Evolutionary conservation across 768 basidiomycete species (phyloP).

Genomic region (Dacryopinax spathularia): DNA sequence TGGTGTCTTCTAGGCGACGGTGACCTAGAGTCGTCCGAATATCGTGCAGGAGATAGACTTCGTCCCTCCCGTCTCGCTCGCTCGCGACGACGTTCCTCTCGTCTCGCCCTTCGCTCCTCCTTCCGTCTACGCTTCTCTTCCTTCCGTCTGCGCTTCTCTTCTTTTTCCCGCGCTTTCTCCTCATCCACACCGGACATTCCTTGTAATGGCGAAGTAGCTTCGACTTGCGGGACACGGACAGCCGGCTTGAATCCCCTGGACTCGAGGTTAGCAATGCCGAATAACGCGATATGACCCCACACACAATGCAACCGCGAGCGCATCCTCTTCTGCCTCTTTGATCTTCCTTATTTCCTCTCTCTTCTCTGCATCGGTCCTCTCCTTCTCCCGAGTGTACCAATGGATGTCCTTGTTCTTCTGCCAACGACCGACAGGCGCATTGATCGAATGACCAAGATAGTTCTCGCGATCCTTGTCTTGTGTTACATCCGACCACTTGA

Average conservation of each 20-base stretch:
- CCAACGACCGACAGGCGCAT: conserved; percentile 91
- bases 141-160: conserved; percentile 25
- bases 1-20: background rate
- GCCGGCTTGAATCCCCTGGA: conserved; percentile 57
- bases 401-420: conserved; percentile 95
- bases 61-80: conserved; percentile 23
- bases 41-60: conserved; percentile 3
- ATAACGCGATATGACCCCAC: conserved; percentile 20
- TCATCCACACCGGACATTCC: conserved; percentile 15
- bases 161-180: conserved; percentile 20
- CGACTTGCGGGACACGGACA: conserved; percentile 16
- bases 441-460: conserved; percentile 89
- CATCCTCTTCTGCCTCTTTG: conserved; percentile 83
- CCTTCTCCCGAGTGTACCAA: conserved; percentile 71
- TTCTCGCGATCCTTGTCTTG: conserved; percentile 93
- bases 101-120: conserved; percentile 20
- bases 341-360: conserved; percentile 62
- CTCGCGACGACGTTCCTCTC: conserved; percentile 6
- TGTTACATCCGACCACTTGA: conserved; percentile 82
- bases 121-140: conserved; percentile 46
- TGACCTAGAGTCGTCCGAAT: background rate
- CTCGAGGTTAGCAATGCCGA: background rate
- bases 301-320: conserved; percentile 63
- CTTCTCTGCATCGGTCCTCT: conserved; percentile 33
- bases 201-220: background rate